These are phyloP conservation scores for Colletotrichum liriopes DNA, from an alignment of 2,329 filamentous ascomycete genomes.

Conservation along the genomic window DNA sequence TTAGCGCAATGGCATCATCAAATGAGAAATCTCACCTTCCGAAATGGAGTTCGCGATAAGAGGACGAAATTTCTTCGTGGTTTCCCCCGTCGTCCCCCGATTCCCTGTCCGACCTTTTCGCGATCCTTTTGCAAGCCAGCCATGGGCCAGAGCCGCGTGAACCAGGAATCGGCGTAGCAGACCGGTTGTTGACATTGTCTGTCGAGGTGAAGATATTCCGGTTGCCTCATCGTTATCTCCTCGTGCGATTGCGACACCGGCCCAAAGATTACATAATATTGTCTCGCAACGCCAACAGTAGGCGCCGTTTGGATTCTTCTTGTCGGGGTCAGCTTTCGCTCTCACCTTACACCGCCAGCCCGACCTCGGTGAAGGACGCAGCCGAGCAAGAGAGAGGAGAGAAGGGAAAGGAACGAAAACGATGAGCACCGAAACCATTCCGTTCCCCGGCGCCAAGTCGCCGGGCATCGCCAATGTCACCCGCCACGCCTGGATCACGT, in stretches of 20 bases:
- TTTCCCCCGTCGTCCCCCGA: not conserved
- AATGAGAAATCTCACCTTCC: conserved; percentile 42
- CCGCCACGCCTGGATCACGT: conserved; percentile 39
- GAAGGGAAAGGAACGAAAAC: not conserved
- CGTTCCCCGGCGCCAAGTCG: conserved; percentile 41
- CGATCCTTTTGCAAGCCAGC: conserved; percentile 1
- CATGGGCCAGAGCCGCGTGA: conserved; percentile 2
- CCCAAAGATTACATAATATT: not conserved
- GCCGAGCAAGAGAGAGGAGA: not conserved
- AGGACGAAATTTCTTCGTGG: conserved; percentile 26
- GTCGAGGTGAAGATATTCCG: conserved; percentile 10
- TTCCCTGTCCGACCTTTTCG: not conserved
- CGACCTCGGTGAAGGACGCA: conserved; percentile 27
- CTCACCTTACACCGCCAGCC: conserved; percentile 13
- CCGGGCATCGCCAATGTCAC: conserved; percentile 40
- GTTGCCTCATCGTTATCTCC: not conserved
- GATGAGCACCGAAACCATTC: conserved; percentile 39
- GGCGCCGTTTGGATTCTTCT: not conserved
- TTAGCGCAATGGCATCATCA: conserved; percentile 39
- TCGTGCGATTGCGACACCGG: not conserved
- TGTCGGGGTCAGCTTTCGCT: conserved; percentile 1
- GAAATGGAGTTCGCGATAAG: conserved; percentile 38
- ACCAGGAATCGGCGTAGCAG: not conserved
- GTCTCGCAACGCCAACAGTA: not conserved
- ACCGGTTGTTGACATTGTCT: conserved; percentile 1